These are phyloP conservation scores for Nicotiana obtusifolia DNA, from an alignment of 257 asterid genomes.

Conservation along the genomic window DNA sequence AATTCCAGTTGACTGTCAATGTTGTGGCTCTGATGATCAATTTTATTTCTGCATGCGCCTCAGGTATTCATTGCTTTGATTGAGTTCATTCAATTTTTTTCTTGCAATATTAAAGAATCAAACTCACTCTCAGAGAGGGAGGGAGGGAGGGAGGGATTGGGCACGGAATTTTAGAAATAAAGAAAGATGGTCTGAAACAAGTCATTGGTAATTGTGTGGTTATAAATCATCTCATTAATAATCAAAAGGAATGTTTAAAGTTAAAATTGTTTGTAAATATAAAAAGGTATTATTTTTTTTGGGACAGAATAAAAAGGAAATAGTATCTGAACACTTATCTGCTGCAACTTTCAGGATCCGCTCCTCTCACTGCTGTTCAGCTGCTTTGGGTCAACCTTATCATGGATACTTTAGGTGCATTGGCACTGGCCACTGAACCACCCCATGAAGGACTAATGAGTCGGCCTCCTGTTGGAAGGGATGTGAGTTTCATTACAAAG, in stretches of 20 bases:
- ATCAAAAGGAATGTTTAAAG: too few relatives aligned
- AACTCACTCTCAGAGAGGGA: background rate
- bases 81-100: background rate
- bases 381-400: slow-evolving; percentile 98
- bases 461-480: slow-evolving; percentile 74
- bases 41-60: slow-evolving; percentile 73
- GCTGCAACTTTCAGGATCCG: slow-evolving; percentile 56
- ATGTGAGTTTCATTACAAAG: slow-evolving; percentile 64
- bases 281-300: too few relatives aligned
- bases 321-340: background rate
- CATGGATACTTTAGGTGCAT: slow-evolving; percentile 98
- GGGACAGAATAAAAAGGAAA: too few relatives aligned
- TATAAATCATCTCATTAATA: too few relatives aligned
- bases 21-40: slow-evolving; percentile 92
- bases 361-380: slow-evolving; percentile 98
- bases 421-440: slow-evolving; percentile 97
- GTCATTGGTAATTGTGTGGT: too few relatives aligned
- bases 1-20: slow-evolving; percentile 92
- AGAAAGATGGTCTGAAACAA: too few relatives aligned
- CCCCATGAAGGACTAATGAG: slow-evolving; percentile 89
- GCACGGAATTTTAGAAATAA: too few relatives aligned
- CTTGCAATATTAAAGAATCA: background rate
- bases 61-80: slow-evolving; percentile 37
- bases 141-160: background rate
- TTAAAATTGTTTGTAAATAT: too few relatives aligned